phyloP scores from a whole-genome alignment of 345 rosid species.

The Arabidopsis thaliana region DNA sequence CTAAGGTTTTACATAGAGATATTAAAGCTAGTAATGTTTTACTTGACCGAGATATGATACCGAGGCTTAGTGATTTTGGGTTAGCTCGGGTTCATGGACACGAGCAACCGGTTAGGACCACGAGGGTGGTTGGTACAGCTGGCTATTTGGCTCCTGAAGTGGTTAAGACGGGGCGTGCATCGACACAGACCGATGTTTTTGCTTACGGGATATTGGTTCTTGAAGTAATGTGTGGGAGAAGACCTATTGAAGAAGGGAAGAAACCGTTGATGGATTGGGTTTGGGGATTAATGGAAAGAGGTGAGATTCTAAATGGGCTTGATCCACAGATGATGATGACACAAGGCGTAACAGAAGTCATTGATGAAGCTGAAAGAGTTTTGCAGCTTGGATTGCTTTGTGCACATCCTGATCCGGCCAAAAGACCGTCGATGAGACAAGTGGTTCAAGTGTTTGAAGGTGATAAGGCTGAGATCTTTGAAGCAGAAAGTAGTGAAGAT shows the following conservation, averaged over 20 bases:
- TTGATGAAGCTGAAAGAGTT: conserved; percentile 47
- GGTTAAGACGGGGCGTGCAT: conserved; percentile 53
- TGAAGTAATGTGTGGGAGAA: conserved; percentile 57
- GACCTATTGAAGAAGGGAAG: conserved; percentile 60
- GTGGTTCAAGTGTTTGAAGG: conserved; percentile 53
- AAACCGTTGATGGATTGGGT: conserved; percentile 51
- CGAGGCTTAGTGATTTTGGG: conserved; percentile 77
- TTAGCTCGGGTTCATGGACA: conserved; percentile 75
- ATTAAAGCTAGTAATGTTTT: conserved; percentile 86
- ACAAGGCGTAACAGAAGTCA: conserved; percentile 11
- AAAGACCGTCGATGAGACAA: conserved; percentile 60
- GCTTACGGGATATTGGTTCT: conserved; percentile 54
- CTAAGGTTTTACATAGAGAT: conserved; percentile 75
- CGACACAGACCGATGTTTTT: conserved; percentile 58
- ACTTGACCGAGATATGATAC: conserved; percentile 74
- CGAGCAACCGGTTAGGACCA: conserved; percentile 61
- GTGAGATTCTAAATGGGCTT: conserved; percentile 37
- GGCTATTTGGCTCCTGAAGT: conserved; percentile 87
- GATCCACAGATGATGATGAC: conserved; percentile 43
- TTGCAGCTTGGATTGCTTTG: conserved; percentile 57
- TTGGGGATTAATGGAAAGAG: conserved; percentile 45
- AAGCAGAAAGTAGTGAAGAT: conserved; percentile 39
- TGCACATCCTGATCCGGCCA: conserved; percentile 48
- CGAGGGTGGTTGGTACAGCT: conserved; percentile 69
- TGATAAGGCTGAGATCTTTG: conserved; percentile 31